Evolutionary conservation across 179 eudicot species (phyloP).

Genomic region (Corrigiola litoralis): DNA sequence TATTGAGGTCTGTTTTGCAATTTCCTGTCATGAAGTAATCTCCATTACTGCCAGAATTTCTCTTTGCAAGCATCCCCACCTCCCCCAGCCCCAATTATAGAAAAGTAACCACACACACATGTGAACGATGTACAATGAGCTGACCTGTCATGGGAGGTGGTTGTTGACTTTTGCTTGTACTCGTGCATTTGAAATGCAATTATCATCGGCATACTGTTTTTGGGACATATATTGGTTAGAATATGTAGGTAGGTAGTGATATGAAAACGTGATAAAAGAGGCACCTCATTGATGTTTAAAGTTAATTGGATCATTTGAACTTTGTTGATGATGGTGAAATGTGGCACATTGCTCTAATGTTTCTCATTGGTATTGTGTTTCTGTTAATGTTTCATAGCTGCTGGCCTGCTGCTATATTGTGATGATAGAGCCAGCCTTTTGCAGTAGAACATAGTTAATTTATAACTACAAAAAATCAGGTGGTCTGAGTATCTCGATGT

Average conservation of each 20-base stretch:
- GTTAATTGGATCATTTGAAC: background rate
- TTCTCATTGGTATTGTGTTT: background rate
- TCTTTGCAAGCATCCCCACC: background rate
- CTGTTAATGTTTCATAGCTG: background rate
- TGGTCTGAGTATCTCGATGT: no score
- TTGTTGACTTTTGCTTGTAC: background rate
- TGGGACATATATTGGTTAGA: background rate
- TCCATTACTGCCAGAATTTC: background rate
- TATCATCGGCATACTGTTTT: background rate
- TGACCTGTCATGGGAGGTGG: background rate
- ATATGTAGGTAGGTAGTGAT: background rate
- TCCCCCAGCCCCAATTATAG: no score
- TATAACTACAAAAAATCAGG: no score
- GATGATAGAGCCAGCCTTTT: no score
- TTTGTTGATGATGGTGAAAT: background rate
- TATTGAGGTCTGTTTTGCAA: slow-evolving; percentile 44
- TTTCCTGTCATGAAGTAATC: background rate
- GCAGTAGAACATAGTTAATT: no score
- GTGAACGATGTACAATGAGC: background rate
- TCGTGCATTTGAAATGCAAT: background rate
- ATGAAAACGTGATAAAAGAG: background rate
- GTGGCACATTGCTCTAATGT: background rate
- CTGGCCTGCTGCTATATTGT: no score
- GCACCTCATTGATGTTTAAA: background rate
- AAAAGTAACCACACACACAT: no score